These are phyloP conservation scores for Neofusicoccum sp. DNA, from an alignment of 2,329 filamentous ascomycete species.

Conservation along the genomic window DNA sequence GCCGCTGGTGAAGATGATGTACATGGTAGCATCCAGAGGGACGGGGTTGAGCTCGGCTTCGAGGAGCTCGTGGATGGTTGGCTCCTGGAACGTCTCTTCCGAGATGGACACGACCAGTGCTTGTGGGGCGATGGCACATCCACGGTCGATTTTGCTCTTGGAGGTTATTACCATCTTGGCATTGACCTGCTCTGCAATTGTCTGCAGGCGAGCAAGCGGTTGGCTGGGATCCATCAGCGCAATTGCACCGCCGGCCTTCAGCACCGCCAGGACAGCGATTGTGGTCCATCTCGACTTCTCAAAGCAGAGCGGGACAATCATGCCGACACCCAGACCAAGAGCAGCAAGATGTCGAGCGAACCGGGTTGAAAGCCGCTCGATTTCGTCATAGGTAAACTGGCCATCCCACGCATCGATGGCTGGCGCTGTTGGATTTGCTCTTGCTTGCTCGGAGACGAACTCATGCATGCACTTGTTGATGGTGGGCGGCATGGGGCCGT, in stretches of 20 bases:
- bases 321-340: background rate
- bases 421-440: conserved; percentile 36
- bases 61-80: background rate
- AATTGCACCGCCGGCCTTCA: conserved; percentile 24
- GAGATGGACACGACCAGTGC: conserved; percentile 22
- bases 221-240: background rate
- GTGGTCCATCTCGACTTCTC: conserved; percentile 25
- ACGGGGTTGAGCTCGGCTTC: background rate
- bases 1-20: conserved; percentile 56
- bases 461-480: conserved; percentile 53
- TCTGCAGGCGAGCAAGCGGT: background rate
- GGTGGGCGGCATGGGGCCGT: conserved; percentile 47
- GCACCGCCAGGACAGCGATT: conserved; percentile 25
- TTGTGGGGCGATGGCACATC: conserved; percentile 34
- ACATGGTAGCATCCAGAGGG: conserved; percentile 62
- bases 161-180: conserved; percentile 24
- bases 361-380: conserved; percentile 35
- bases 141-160: conserved; percentile 30
- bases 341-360: background rate
- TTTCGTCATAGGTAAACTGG: conserved; percentile 49
- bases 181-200: conserved; percentile 24
- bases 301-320: conserved; percentile 24
- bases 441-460: conserved; percentile 45
- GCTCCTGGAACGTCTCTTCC: background rate
- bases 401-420: conserved; percentile 58